Conservation (phyloP, 176 grass and related monocot genomes). For the Avena atlantica region DNA sequence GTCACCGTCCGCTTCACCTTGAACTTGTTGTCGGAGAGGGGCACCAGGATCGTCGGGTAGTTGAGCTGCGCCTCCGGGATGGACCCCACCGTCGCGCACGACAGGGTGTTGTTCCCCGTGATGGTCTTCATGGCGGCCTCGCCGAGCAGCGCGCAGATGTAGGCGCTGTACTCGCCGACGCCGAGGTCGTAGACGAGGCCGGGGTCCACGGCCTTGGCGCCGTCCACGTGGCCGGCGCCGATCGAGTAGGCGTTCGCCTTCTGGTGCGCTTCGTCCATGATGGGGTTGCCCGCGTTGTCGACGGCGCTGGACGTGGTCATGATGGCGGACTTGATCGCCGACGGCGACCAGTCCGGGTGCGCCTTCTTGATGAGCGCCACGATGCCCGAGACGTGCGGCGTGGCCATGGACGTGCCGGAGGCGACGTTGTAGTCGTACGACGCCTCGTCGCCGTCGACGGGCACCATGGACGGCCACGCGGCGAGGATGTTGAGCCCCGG, state of each 20-base stretch:
- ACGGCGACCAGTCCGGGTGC: constrained; percentile 67
- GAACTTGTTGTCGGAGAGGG: background rate
- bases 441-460: background rate
- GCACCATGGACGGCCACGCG: constrained; percentile 52
- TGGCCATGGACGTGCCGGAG: constrained; percentile 80
- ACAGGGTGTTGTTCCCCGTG: background rate
- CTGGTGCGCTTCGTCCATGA: constrained; percentile 54
- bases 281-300: constrained; percentile 39
- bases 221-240: constrained; percentile 60
- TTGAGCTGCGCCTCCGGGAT: constrained; percentile 52
- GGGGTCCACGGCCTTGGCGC: constrained; percentile 49
- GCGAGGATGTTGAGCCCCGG: constrained; percentile 80
- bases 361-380: constrained; percentile 54
- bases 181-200: constrained; percentile 66
- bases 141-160: constrained; percentile 57
- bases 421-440: constrained; percentile 48
- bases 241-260: constrained; percentile 47
- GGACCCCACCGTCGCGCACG: constrained; percentile 25
- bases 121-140: constrained; percentile 8
- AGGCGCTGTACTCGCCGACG: constrained; percentile 47
- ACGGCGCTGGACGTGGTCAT: constrained; percentile 59
- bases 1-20: constrained; percentile 52
- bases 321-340: constrained; percentile 69
- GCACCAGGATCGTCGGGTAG: constrained; percentile 60
- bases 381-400: constrained; percentile 65